Conservation (phyloP, 345 rosid genomes). For the Excoecaria cochinchinensis region DNA sequence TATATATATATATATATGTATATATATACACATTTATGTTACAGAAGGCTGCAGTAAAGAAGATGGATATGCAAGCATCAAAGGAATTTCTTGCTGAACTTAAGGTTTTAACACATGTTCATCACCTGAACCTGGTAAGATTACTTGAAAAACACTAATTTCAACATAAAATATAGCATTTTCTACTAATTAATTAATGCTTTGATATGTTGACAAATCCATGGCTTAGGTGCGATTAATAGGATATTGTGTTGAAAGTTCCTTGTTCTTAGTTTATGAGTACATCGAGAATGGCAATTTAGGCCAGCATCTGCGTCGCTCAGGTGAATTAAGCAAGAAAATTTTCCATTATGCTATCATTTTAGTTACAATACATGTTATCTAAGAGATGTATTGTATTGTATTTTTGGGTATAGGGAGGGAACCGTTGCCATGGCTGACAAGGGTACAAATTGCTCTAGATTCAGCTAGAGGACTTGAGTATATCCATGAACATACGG, state of each 20-base stretch:
- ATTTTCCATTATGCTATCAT: not conserved
- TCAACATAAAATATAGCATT: not conserved
- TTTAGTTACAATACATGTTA: too few species aligned
- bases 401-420: slow-evolving; percentile 39
- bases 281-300: slow-evolving; percentile 90
- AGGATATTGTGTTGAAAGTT: slow-evolving; percentile 92
- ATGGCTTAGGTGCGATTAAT: slow-evolving; percentile 71
- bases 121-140: slow-evolving; percentile 86
- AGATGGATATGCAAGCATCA: slow-evolving; percentile 96
- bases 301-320: slow-evolving; percentile 79
- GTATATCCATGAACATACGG: slow-evolving; percentile 95
- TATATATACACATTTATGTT: not conserved
- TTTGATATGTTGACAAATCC: too few species aligned
- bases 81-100: slow-evolving; percentile 90
- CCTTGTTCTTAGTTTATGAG: slow-evolving; percentile 85
- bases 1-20: too few species aligned
- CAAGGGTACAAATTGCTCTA: slow-evolving; percentile 89
- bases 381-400: not conserved
- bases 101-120: slow-evolving; percentile 85
- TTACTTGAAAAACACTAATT: not conserved
- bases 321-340: slow-evolving; percentile 42
- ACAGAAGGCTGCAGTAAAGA: slow-evolving; percentile 97
- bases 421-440: slow-evolving; percentile 80
- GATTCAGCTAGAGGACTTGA: slow-evolving; percentile 99
- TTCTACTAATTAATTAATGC: not conserved